phyloP scores from a whole-genome alignment of 2,329 filamentous ascomycete species.

The Exophiala oligosperma region DNA sequence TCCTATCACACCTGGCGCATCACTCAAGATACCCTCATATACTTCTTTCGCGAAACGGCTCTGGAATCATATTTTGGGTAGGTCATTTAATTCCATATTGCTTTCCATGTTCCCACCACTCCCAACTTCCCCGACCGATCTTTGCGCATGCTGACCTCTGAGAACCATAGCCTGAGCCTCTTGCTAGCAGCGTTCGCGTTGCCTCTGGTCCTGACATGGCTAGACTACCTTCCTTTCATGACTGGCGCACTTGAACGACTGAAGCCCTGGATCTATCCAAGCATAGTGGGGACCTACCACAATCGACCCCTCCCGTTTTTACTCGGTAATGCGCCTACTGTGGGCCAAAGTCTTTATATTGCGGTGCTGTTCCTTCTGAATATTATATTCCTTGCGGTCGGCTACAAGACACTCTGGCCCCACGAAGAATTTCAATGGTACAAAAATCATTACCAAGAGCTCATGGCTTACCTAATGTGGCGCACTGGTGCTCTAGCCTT shows the following conservation, averaged over 20 bases:
- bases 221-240: neutral
- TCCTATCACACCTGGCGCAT: neutral
- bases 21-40: neutral
- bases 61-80: neutral
- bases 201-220: neutral
- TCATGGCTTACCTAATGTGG: too few relatives aligned
- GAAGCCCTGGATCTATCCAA: neutral
- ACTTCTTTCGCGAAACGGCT: neutral
- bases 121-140: neutral
- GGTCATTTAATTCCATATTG: neutral
- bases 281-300: neutral
- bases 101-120: neutral
- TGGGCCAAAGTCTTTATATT: neutral
- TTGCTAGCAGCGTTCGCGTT: neutral
- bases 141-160: neutral
- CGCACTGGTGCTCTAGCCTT: too few relatives aligned
- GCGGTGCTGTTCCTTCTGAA: neutral
- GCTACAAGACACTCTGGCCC: neutral
- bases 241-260: neutral
- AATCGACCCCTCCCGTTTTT: neutral
- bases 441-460: too few relatives aligned
- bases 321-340: neutral
- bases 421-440: neutral
- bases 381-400: neutral
- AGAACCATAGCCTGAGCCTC: neutral